Conservation (phyloP, 352 stramenopile genomes). For the Thalassiosira hispida region DNA sequence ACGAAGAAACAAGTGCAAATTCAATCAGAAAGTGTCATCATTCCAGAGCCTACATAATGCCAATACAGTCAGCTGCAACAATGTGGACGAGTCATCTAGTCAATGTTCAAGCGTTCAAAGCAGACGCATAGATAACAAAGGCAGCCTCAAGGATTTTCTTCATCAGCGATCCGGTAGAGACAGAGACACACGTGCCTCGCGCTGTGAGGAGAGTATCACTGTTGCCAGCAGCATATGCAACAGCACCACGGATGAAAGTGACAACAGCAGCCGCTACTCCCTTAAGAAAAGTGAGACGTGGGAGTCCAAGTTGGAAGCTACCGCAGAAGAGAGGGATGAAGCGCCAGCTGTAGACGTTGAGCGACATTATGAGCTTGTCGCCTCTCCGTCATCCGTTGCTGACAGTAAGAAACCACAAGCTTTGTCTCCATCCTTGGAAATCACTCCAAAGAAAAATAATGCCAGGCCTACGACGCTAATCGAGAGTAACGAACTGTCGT, state of each 20-base stretch:
- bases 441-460: slow-evolving; percentile 20
- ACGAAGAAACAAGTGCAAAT: slow-evolving; percentile 9
- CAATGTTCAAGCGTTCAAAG: neutral
- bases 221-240: slow-evolving; percentile 6
- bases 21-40: neutral
- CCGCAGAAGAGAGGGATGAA: no score
- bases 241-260: slow-evolving; percentile 4
- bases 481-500: neutral
- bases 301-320: no score
- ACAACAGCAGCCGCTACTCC: no score
- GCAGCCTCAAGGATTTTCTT: neutral
- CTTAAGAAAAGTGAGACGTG: no score
- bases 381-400: neutral
- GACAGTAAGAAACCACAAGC: neutral
- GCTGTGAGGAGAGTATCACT: neutral
- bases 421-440: neutral
- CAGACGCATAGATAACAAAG: no score
- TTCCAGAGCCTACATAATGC: no score
- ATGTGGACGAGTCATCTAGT: no score
- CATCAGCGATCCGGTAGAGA: neutral
- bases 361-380: no score
- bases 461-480: neutral
- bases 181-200: neutral
- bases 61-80: neutral
- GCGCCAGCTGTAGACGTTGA: no score